Evolutionary conservation across 805 yeast genomes (phyloP).

Genomic region (Brettanomyces custersianus): DNA sequence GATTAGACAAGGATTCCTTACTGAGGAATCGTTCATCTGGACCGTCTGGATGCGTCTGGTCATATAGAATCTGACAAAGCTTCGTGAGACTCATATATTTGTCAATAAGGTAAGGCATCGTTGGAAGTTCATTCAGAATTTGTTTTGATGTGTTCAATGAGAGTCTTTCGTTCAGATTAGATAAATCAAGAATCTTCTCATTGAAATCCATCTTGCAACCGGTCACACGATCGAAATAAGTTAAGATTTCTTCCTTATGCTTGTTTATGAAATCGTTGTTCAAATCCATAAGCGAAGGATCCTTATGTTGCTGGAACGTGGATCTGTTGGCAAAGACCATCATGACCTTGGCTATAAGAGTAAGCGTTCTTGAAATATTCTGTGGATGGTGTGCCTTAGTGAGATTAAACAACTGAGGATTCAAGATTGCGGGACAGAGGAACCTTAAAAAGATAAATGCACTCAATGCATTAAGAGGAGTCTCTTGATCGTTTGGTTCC

Average conservation of each 20-base stretch:
- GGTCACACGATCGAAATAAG: constrained; percentile 66
- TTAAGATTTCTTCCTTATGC: constrained; percentile 49
- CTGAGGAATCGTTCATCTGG: not conserved
- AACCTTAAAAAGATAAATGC: constrained; percentile 80
- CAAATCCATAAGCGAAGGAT: constrained; percentile 66
- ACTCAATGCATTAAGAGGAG: constrained; percentile 63
- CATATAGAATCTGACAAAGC: constrained; percentile 33
- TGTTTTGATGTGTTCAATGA: constrained; percentile 47
- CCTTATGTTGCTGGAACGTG: constrained; percentile 67
- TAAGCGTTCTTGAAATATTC: constrained; percentile 64
- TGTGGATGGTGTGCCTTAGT: constrained; percentile 66
- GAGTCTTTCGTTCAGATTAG: constrained; percentile 48
- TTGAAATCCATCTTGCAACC: constrained; percentile 56
- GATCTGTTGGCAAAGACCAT: constrained; percentile 74
- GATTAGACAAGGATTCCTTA: not conserved
- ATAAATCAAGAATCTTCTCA: constrained; percentile 46
- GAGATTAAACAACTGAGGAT: constrained; percentile 77
- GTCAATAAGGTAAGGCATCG: constrained; percentile 62
- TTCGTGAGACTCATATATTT: constrained; percentile 54
- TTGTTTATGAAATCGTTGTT: constrained; percentile 53
- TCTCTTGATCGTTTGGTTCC: constrained; percentile 39
- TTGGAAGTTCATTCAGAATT: constrained; percentile 50
- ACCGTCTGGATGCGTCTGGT: not conserved
- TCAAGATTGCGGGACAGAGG: constrained; percentile 85
- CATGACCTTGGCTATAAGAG: constrained; percentile 70